Conservation (phyloP, 441 rosid genomes). For the Euphorbia celastroides region DNA sequence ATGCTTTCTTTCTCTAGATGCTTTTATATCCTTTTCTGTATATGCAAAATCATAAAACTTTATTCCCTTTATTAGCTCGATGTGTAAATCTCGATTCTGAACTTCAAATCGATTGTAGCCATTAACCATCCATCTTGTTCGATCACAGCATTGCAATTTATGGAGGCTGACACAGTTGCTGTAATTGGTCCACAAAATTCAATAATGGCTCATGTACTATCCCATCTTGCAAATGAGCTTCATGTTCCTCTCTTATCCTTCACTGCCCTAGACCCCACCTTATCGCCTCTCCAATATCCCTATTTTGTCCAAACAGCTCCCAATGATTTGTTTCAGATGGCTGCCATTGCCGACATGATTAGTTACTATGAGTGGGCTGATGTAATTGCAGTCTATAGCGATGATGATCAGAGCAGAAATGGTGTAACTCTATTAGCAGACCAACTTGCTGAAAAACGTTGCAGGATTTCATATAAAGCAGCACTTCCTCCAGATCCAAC, state of each 20-base stretch:
- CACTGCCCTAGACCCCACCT: slow-evolving; percentile 74
- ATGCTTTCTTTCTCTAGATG: slow-evolving; percentile 11
- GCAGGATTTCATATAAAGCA: slow-evolving; percentile 73
- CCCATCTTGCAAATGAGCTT: slow-evolving; percentile 77
- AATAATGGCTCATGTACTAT: slow-evolving; percentile 75
- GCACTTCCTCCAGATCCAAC: slow-evolving; percentile 49
- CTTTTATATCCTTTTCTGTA: too few relatives aligned
- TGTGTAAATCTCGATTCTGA: neutral
- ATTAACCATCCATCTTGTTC: slow-evolving; percentile 13
- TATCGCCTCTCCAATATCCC: slow-evolving; percentile 80
- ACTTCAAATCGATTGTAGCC: neutral
- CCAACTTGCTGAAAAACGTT: slow-evolving; percentile 67
- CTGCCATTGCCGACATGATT: slow-evolving; percentile 71
- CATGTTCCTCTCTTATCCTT: slow-evolving; percentile 74
- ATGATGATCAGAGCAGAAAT: slow-evolving; percentile 83
- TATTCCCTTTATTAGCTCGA: neutral
- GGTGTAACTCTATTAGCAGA: slow-evolving; percentile 62
- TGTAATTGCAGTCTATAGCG: slow-evolving; percentile 61
- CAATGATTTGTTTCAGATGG: slow-evolving; percentile 73
- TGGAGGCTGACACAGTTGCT: slow-evolving; percentile 85
- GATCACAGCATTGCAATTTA: slow-evolving; percentile 69
- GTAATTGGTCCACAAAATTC: slow-evolving; percentile 88
- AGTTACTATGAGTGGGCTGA: slow-evolving; percentile 65
- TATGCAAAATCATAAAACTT: too few relatives aligned
- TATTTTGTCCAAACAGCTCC: slow-evolving; percentile 79